Evolutionary conservation across 2,329 filamentous ascomycete genomes (phyloP).

Genomic region (Ophiostoma himal-ulmi): DNA sequence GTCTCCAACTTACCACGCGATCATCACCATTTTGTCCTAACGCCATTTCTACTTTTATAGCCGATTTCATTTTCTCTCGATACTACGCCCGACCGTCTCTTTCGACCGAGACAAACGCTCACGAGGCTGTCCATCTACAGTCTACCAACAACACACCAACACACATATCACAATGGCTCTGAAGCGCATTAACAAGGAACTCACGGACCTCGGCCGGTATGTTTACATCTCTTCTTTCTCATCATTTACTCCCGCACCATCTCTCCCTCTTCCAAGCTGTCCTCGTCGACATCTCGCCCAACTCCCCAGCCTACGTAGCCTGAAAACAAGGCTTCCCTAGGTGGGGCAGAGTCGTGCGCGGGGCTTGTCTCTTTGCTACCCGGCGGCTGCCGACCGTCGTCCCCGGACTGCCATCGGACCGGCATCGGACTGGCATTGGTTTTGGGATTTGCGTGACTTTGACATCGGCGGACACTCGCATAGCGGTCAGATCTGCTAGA

Average conservation of each 20-base stretch:
- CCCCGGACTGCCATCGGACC: background rate
- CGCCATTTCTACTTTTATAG: background rate
- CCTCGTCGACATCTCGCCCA: background rate
- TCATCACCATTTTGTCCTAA: background rate
- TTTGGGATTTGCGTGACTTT: background rate
- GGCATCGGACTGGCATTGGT: background rate
- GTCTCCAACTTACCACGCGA: background rate
- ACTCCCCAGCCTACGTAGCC: slow-evolving; percentile 14
- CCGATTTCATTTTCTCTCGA: background rate
- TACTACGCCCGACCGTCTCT: slow-evolving; percentile 13
- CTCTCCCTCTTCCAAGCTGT: background rate
- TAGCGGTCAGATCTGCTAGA: background rate
- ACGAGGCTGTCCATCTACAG: slow-evolving; percentile 9
- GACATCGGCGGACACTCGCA: background rate
- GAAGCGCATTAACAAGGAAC: slow-evolving; percentile 93
- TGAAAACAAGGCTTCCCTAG: slow-evolving; percentile 25
- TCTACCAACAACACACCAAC: background rate
- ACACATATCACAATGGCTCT: slow-evolving; percentile 61
- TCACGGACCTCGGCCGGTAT: slow-evolving; percentile 83
- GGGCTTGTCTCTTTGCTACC: slow-evolving; percentile 16
- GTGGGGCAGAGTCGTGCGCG: slow-evolving; percentile 25
- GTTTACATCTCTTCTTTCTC: slow-evolving; percentile 6
- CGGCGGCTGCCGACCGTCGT: slow-evolving; percentile 3
- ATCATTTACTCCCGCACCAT: background rate
- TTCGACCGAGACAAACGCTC: slow-evolving; percentile 14